A percentile compares a stretch with the other conserved stretches of the same genome.
Evolutionary conservation across 164 flowering plant genomes (phyloP).

Genomic region (Vitis rotundifolia): DNA sequence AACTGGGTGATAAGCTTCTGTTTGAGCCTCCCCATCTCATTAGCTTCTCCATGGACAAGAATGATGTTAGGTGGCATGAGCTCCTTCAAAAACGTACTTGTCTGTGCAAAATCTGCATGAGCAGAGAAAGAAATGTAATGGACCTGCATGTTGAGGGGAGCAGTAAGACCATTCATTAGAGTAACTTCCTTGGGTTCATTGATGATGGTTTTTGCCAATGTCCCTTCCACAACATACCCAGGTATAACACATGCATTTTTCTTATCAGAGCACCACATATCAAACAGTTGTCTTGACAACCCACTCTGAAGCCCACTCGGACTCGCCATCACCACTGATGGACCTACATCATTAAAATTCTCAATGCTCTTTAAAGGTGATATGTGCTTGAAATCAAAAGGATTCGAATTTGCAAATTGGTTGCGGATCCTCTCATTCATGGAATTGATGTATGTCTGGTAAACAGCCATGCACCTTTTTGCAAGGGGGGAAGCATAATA

Average conservation of each 20-base stretch:
- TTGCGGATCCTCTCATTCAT: slow-evolving; percentile 92
- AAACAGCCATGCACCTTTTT: slow-evolving; percentile 88
- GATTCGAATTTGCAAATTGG: slow-evolving; percentile 80
- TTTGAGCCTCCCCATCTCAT: slow-evolving; percentile 91
- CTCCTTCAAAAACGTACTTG: slow-evolving; percentile 83
- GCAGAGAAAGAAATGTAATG: slow-evolving; percentile 97
- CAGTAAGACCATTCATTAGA: slow-evolving; percentile 84
- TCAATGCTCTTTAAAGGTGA: slow-evolving; percentile 81
- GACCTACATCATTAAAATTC: slow-evolving; percentile 83
- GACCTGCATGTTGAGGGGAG: slow-evolving; percentile 91
- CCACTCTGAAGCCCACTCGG: slow-evolving; percentile 95
- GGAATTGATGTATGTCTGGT: slow-evolving; percentile 88
- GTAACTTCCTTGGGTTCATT: slow-evolving; percentile 94
- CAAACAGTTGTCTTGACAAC: slow-evolving; percentile 86
- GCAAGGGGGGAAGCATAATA: slow-evolving; percentile 99
- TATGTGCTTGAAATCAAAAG: slow-evolving; percentile 89
- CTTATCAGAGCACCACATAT: slow-evolving; percentile 92
- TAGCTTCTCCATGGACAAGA: slow-evolving; percentile 95
- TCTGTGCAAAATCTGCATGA: slow-evolving; percentile 93
- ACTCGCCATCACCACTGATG: slow-evolving; percentile 98
- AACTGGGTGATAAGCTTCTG: slow-evolving; percentile 78
- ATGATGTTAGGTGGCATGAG: slow-evolving; percentile 93
- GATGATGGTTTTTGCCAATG: slow-evolving; percentile 85
- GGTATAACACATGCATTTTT: slow-evolving; percentile 93
- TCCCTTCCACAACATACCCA: slow-evolving; percentile 93